These are phyloP conservation scores for Populus hybrid DNA, from an alignment of 441 rosid genomes.

Conservation along the genomic window DNA sequence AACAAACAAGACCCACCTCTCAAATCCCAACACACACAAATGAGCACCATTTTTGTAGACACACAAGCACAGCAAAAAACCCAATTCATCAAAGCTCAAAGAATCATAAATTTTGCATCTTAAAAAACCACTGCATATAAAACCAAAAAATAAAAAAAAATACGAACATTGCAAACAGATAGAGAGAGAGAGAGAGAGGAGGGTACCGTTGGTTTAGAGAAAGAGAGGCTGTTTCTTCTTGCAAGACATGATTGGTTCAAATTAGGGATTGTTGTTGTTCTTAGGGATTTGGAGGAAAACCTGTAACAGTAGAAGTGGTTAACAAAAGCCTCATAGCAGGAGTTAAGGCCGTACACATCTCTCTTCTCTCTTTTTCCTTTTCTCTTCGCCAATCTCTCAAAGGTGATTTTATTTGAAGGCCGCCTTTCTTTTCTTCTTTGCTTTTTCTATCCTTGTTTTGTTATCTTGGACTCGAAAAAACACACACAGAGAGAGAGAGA, in stretches of 20 bases:
- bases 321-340: slow-evolving; percentile 47
- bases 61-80: background rate
- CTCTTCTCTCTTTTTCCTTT: slow-evolving; percentile 1
- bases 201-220: slow-evolving; percentile 44
- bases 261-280: slow-evolving; percentile 32
- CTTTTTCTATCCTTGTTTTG: background rate
- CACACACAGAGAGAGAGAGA: background rate
- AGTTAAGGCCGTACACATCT: slow-evolving; percentile 46
- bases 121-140: background rate
- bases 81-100: slow-evolving; percentile 6
- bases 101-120: background rate
- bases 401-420: slow-evolving; percentile 12
- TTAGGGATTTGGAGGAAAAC: slow-evolving; percentile 40
- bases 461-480: background rate
- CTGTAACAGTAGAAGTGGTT: slow-evolving; percentile 32
- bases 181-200: background rate
- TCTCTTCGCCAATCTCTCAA: background rate
- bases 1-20: background rate
- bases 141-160: background rate
- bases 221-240: slow-evolving; percentile 28
- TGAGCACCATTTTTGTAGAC: background rate
- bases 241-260: slow-evolving; percentile 28
- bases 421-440: background rate
- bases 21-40: background rate
- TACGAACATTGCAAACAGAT: background rate